Evolutionary conservation across 1,139 yeast species (phyloP), one percentile per base, ranked within the genome.

Genomic region (Yarrowia galli): DNA sequence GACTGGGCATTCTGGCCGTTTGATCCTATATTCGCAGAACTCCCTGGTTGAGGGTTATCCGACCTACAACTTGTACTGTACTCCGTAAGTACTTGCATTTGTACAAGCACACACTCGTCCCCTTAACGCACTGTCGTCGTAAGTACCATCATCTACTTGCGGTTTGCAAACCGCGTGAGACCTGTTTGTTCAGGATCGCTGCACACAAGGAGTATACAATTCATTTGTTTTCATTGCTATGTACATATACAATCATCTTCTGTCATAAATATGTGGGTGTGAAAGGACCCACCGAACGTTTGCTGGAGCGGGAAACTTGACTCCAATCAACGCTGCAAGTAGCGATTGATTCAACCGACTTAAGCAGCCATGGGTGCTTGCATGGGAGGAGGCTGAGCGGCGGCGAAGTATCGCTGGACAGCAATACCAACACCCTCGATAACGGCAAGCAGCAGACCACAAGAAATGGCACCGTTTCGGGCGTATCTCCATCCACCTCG

Each of bases 401-500:
- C 85, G 49, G 98, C 97, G 84, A 90, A 86, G 76, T 88, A 85
- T 82, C 98, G 87, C 80, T 89, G 96, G 85, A 95, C 86, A 87
- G 93, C 91, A 86, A 95, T 87, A 76, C 98, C 98, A 67, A 92
- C 98, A 84, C 99, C 99, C 82, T 95, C 99, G 74, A 95, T 90
- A 67, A 92, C 96, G 75, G 97, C 99, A 76, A 95, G 84, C 74
- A 95, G 87, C 84, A 97, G 91, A 43, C 97, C 98, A 88, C 99
- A 95, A 45, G 97, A 91, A 74, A 96, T 92, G 74, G 99, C 98
- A 70, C 97, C 90, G 80, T 93, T 95, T 81, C 98, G 85, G 68
- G 97, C 91, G 79, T 93, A 98, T 82, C 87, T 91, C 95, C 97
- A 92, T 67, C 99, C 99, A 74, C 99, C 98, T 87, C 99, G 91